A percentile compares a stretch with the other conserved stretches of the same genome.
These are phyloP conservation scores for Apostasia ramifera DNA, from an alignment of 106 monocot species.

Conservation along the genomic window DNA sequence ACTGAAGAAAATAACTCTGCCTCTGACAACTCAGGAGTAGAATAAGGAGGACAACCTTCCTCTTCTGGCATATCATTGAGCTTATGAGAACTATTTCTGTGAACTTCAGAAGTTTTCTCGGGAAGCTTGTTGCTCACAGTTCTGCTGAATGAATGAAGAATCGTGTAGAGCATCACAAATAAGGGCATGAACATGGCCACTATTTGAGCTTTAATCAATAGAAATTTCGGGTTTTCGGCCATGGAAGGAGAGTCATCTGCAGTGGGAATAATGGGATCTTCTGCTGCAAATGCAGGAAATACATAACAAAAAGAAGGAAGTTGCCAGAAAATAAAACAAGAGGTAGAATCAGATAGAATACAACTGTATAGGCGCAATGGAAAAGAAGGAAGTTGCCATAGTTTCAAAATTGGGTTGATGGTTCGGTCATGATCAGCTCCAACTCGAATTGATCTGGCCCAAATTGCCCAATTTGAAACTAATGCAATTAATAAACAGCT, in stretches of 20 bases:
- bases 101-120: not conserved
- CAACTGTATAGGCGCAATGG: not conserved
- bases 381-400: not conserved
- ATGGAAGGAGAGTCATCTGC: slow-evolving; percentile 1
- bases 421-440: too few species aligned
- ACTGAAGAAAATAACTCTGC: slow-evolving; percentile 45
- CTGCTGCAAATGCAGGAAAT: too few species aligned
- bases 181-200: slow-evolving; percentile 3
- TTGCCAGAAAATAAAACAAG: too few species aligned
- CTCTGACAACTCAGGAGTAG: slow-evolving; percentile 43
- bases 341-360: not conserved
- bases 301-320: too few species aligned
- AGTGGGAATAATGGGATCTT: too few species aligned
- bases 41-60: slow-evolving; percentile 55
- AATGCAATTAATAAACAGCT: too few species aligned
- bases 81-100: not conserved
- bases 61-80: slow-evolving; percentile 22
- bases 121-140: slow-evolving; percentile 7
- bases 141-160: not conserved
- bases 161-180: not conserved
- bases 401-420: too few species aligned
- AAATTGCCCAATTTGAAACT: too few species aligned
- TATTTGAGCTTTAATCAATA: not conserved
- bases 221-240: not conserved
- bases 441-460: too few species aligned